phyloP scores from a whole-genome alignment of 2,329 filamentous ascomycete genomes.

The Fusarium caatingaense region DNA sequence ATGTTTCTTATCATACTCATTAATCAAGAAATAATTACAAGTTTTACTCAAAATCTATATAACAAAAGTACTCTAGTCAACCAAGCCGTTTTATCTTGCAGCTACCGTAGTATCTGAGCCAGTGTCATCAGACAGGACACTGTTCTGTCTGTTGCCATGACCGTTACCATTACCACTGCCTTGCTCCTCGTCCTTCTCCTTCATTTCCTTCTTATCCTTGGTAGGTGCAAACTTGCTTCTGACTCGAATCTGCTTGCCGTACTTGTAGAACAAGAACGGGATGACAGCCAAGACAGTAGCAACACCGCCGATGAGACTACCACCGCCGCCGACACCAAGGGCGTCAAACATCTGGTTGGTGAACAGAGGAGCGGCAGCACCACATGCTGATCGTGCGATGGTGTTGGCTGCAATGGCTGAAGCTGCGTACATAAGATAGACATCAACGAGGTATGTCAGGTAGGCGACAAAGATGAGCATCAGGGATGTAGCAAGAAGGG shows the following conservation, averaged over 20 bases:
- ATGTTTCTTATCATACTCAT: too few species aligned
- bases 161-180: background rate
- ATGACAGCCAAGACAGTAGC: constrained; percentile 29
- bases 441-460: constrained; percentile 37
- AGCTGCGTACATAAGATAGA: constrained; percentile 35
- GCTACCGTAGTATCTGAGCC: constrained; percentile 12
- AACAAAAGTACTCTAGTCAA: background rate
- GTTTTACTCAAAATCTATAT: too few species aligned
- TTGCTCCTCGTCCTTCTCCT: constrained; percentile 17
- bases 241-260: constrained; percentile 32
- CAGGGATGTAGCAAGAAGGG: constrained; percentile 34
- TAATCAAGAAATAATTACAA: too few species aligned
- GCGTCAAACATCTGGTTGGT: constrained; percentile 36
- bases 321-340: constrained; percentile 35
- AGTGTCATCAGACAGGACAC: constrained; percentile 4
- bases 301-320: constrained; percentile 34
- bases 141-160: background rate
- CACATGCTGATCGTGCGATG: constrained; percentile 32
- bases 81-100: background rate
- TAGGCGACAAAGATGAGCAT: constrained; percentile 40
- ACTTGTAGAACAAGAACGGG: constrained; percentile 39
- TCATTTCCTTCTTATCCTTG: constrained; percentile 4
- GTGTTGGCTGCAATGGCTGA: constrained; percentile 39
- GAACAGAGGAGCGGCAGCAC: constrained; percentile 36
- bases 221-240: constrained; percentile 37